phyloP scores from a whole-genome alignment of 2,329 filamentous ascomycete genomes.

The Trichophaea hybrida region DNA sequence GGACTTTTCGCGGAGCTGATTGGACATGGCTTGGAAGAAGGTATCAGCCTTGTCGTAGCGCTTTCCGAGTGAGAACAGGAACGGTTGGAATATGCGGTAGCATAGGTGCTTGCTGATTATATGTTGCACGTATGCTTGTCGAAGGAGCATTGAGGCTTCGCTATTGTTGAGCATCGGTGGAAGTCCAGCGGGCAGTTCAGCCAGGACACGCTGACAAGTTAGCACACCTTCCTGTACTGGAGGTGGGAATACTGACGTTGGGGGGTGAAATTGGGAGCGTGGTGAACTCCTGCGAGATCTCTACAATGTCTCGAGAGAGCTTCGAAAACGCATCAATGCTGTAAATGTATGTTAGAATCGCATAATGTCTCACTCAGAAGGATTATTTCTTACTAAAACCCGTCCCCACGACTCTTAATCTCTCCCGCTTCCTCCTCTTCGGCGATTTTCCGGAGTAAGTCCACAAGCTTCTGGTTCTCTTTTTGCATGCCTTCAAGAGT shows the following conservation, averaged over 20 bases:
- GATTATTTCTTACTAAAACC: constrained; percentile 36
- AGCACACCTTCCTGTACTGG: constrained; percentile 12
- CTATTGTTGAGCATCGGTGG: constrained; percentile 43
- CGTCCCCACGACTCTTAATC: constrained; percentile 37
- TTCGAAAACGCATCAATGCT: constrained; percentile 25
- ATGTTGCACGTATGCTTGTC: constrained; percentile 41
- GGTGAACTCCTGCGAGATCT: constrained; percentile 22
- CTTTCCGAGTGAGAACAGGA: constrained; percentile 42
- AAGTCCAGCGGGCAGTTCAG: constrained; percentile 39
- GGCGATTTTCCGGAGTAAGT: constrained; percentile 36
- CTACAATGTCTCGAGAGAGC: constrained; percentile 22
- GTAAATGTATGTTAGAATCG: constrained; percentile 11
- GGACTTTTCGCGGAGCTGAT: constrained; percentile 43
- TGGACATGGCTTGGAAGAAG: constrained; percentile 41
- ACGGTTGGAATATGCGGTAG: constrained; percentile 43
- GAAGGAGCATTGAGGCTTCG: constrained; percentile 38
- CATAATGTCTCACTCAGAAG: background rate
- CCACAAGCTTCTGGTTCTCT: constrained; percentile 36
- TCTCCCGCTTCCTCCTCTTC: constrained; percentile 38
- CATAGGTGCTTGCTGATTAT: constrained; percentile 44
- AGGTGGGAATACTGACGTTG: constrained; percentile 12
- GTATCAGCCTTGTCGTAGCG: constrained; percentile 43
- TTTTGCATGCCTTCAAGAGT: constrained; percentile 11
- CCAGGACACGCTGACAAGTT: constrained; percentile 34
- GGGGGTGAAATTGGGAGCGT: constrained; percentile 18